Base-by-base conservation (phyloP, 495 filamentous ascomycete genomes). In the Neurospora sp. region DNA sequence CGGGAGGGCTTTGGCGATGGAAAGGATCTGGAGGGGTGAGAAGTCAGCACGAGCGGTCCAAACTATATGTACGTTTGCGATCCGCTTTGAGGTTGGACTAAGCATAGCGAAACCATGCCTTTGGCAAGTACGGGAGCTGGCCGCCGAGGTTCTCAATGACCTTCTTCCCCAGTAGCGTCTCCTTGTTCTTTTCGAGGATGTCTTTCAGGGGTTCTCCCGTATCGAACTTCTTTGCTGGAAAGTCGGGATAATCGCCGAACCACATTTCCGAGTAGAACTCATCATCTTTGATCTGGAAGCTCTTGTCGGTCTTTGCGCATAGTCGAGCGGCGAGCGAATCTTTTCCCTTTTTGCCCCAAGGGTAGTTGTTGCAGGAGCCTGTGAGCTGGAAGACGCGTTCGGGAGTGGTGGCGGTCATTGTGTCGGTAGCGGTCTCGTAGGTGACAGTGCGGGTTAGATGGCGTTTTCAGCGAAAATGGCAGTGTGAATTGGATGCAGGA, bases 211-310 rank as follows among this genome's bases (percentile, higher is more conserved):
- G 85, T 72, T 92, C 88, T 10, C 89, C 90, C 0, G 87, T 90
- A 3, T 84, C 80, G 3, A 92, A 78, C 13, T 91, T 83, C 69
- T 86, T 87, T 3, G 90, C 90, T 0, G 91, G 92, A 43, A 89
- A 89, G 24, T 87, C 88, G 0, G 92, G 92, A 74, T 94, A 93
- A 45, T 92, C 92, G 4, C 92, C 92, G 84, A 94, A 90, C 93
- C 92, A 94, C 85, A 93, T 91, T 84, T 91, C 81, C 6, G 84
- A 84, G 73, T 86, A 86, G 31, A 86, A 87, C 80, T 92, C 90
- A 73, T 91, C 87, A 40, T 92, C 84, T 70, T 95, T 88, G 73
- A 94, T 89, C 37, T 87, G 83, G 78, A 95, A 93, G 72, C 88
- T 86, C 34, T 87, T 83, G 62, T 86, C 84, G 11, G 88, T 94